A percentile compares a stretch with the other conserved stretches of the same genome.
Evolutionary conservation across 768 basidiomycete species (phyloP).

Genomic region (Phanerochaete carnosa): DNA sequence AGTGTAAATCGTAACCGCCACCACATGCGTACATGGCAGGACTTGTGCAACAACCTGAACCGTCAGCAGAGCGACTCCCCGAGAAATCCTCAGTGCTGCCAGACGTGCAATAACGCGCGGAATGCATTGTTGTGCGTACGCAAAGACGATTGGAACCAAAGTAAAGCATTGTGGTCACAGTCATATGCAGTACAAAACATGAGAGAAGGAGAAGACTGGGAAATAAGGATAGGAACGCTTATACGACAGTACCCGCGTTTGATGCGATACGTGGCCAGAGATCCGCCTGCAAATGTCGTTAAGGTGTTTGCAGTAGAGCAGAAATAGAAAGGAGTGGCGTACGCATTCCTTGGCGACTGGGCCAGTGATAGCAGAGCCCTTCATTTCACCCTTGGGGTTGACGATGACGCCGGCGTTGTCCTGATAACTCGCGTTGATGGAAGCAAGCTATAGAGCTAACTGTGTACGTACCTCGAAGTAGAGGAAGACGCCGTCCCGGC

Average conservation of each 20-base stretch:
- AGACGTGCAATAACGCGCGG: not conserved
- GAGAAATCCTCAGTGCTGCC: too few relatives aligned
- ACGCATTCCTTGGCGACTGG: constrained; percentile 99
- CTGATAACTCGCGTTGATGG: constrained; percentile 28
- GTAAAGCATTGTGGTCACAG: constrained; percentile 19
- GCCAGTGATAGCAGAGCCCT: constrained; percentile 95
- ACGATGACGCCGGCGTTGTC: constrained; percentile 98
- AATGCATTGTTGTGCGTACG: not conserved
- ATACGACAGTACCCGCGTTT: constrained; percentile 98
- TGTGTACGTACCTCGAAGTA: constrained; percentile 78
- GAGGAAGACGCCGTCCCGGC: constrained; percentile 97
- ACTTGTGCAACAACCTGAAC: too few relatives aligned
- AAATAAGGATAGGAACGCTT: constrained; percentile 28
- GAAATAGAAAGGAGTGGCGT: constrained; percentile 30
- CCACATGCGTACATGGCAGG: too few relatives aligned
- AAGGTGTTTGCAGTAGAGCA: not conserved
- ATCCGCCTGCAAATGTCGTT: constrained; percentile 61
- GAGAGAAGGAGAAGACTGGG: constrained; percentile 17
- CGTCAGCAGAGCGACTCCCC: too few relatives aligned
- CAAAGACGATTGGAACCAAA: not conserved
- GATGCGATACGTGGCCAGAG: constrained; percentile 99
- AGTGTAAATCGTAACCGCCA: too few relatives aligned
- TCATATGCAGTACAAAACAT: constrained; percentile 27
- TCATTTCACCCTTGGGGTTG: constrained; percentile 99
- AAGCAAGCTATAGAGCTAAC: not conserved